These are phyloP conservation scores for Myxozyma neotropica DNA, from an alignment of 805 yeast genomes.

Conservation along the genomic window DNA sequence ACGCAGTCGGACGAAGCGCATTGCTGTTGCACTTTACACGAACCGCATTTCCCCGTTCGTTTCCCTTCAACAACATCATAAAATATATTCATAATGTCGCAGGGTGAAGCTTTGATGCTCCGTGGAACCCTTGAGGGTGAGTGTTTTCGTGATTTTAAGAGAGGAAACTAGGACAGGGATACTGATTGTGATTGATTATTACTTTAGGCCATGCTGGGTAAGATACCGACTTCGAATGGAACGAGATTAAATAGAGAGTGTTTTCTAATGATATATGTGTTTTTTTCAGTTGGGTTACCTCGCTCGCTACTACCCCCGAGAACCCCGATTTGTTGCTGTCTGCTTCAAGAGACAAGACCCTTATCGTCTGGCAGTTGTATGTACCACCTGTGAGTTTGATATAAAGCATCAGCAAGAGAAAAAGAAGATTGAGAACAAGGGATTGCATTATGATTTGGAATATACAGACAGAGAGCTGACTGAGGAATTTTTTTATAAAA, in stretches of 20 bases:
- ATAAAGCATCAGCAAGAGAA: background rate
- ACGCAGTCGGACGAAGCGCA: background rate
- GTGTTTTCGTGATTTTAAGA: slow-evolving; percentile 29
- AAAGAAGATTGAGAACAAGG: too few relatives aligned
- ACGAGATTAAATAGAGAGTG: too few relatives aligned
- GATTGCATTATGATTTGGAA: too few relatives aligned
- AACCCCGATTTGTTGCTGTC: slow-evolving; percentile 98
- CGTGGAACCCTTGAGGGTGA: slow-evolving; percentile 98
- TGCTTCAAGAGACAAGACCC: slow-evolving; percentile 98
- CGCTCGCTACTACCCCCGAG: slow-evolving; percentile 96
- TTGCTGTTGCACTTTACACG: background rate
- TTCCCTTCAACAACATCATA: background rate
- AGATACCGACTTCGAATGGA: slow-evolving; percentile 1
- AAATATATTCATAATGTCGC: slow-evolving; percentile 24
- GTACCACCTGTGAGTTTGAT: slow-evolving; percentile 8
- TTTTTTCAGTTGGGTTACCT: slow-evolving; percentile 78
- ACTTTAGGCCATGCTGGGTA: slow-evolving; percentile 66
- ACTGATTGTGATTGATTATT: slow-evolving; percentile 19
- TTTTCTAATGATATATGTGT: too few relatives aligned
- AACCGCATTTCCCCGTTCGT: background rate
- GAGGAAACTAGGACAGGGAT: slow-evolving; percentile 18
- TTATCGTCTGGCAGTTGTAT: slow-evolving; percentile 92
- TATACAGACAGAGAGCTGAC: background rate
- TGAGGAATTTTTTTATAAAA: background rate
- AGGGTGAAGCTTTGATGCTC: slow-evolving; percentile 52